Evolutionary conservation across 2,329 filamentous ascomycete species (phyloP).

Genomic region (Pseudofabraea citricarpa): DNA sequence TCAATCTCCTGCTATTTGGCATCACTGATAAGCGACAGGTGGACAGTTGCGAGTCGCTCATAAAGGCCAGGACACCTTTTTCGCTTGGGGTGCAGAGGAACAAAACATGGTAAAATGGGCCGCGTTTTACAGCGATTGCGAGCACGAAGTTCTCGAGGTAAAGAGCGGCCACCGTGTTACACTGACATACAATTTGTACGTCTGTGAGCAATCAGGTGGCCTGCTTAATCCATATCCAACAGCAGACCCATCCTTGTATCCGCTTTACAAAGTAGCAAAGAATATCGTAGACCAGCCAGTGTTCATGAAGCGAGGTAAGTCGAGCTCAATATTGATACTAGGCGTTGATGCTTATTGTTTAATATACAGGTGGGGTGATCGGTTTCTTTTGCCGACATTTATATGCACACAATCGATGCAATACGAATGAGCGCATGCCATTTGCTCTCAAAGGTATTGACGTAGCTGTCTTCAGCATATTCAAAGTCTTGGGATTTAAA

Average conservation of each 20-base stretch:
- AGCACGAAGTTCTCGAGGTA: constrained; percentile 46
- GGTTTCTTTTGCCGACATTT: constrained; percentile 42
- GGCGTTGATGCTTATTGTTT: no score
- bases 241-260: not conserved
- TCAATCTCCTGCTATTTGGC: not conserved
- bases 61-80: not conserved
- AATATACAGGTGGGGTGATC: constrained; percentile 36
- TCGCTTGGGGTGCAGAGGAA: constrained; percentile 2
- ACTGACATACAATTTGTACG: constrained; percentile 54
- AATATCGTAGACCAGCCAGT: no score
- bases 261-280: not conserved
- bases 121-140: constrained; percentile 48
- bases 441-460: constrained; percentile 41
- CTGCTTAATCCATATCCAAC: not conserved
- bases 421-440: constrained; percentile 23
- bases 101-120: constrained; percentile 36
- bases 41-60: constrained; percentile 4
- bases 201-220: constrained; percentile 10
- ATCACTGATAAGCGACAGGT: not conserved
- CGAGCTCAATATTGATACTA: no score
- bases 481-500: constrained; percentile 28
- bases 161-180: constrained; percentile 47
- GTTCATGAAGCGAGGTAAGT: no score
- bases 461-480: constrained; percentile 34
- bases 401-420: constrained; percentile 36